phyloP scores from a whole-genome alignment of 768 basidiomycete species.

The Thelephora ganbajun region DNA sequence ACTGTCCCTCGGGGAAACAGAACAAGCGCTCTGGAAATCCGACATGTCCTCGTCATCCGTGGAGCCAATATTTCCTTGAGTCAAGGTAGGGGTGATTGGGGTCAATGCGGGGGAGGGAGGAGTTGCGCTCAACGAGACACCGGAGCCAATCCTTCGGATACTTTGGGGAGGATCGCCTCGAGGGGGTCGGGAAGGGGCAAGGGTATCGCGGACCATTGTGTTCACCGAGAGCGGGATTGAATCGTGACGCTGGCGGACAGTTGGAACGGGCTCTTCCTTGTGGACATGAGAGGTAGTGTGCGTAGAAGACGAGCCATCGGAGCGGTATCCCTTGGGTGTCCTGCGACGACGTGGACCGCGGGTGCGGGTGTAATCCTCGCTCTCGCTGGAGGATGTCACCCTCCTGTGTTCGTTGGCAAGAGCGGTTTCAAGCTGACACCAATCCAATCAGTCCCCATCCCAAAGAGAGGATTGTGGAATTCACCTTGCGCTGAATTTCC shows the following conservation, averaged over 20 bases:
- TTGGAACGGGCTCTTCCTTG: slow-evolving; percentile 4
- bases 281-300: slow-evolving; percentile 1
- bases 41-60: slow-evolving; percentile 68
- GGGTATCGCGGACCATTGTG: not conserved
- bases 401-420: slow-evolving; percentile 23
- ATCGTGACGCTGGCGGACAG: not conserved
- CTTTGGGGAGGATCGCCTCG: slow-evolving; percentile 10
- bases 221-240: not conserved
- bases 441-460: slow-evolving; percentile 3
- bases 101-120: slow-evolving; percentile 13
- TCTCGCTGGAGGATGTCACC: slow-evolving; percentile 5
- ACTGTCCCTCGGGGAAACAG: slow-evolving; percentile 56
- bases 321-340: not conserved
- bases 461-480: slow-evolving; percentile 8
- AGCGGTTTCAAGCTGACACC: slow-evolving; percentile 59
- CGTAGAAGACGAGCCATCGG: not conserved
- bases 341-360: slow-evolving; percentile 6
- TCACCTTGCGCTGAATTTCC: slow-evolving; percentile 84
- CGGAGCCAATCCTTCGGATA: slow-evolving; percentile 22
- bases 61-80: slow-evolving; percentile 16
- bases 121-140: slow-evolving; percentile 17
- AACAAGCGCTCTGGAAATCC: slow-evolving; percentile 82
- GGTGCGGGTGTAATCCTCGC: slow-evolving; percentile 7
- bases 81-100: slow-evolving; percentile 20
- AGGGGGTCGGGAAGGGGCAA: not conserved